A percentile compares a stretch with the other conserved stretches of the same genome.
These are phyloP conservation scores for Fusarium albidum DNA, from an alignment of 2,329 filamentous ascomycete species.

Conservation along the genomic window DNA sequence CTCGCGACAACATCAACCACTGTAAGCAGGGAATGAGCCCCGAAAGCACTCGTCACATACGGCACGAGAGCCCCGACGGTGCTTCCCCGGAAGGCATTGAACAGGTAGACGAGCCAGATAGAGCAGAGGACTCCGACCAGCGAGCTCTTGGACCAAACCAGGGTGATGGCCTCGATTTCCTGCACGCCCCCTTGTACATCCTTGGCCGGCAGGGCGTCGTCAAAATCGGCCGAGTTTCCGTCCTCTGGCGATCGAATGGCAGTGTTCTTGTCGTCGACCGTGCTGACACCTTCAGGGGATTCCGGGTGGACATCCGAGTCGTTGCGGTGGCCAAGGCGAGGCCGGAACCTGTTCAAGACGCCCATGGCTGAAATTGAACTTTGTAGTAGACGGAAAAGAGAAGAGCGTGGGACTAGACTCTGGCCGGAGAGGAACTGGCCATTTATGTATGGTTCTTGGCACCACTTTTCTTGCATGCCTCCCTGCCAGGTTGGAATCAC, in stretches of 20 bases:
- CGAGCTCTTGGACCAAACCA: slow-evolving; percentile 46
- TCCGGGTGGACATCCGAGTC: slow-evolving; percentile 1
- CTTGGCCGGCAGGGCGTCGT: slow-evolving; percentile 8
- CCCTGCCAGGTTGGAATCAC: neutral
- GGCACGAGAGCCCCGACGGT: slow-evolving; percentile 52
- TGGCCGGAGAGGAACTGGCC: neutral
- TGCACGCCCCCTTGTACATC: slow-evolving; percentile 43
- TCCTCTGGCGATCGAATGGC: slow-evolving; percentile 14
- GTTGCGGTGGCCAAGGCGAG: slow-evolving; percentile 2
- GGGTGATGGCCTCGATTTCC: slow-evolving; percentile 47
- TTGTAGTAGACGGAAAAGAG: neutral
- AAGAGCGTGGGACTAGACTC: too few species aligned
- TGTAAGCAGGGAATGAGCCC: slow-evolving; percentile 60
- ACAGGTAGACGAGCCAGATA: slow-evolving; percentile 58
- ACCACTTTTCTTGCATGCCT: slow-evolving; percentile 8
- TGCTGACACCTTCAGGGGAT: slow-evolving; percentile 7
- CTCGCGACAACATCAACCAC: slow-evolving; percentile 61
- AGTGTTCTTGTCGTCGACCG: slow-evolving; percentile 10
- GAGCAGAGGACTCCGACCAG: slow-evolving; percentile 47
- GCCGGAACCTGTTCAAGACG: slow-evolving; percentile 12
- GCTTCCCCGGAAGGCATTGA: slow-evolving; percentile 57
- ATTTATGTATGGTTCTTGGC: neutral
- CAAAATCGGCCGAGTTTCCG: neutral
- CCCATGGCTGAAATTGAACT: slow-evolving; percentile 13
- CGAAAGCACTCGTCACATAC: slow-evolving; percentile 59